These are phyloP conservation scores for Chlorella sp. DNA, from an alignment of 139 green algal species.

Conservation along the genomic window DNA sequence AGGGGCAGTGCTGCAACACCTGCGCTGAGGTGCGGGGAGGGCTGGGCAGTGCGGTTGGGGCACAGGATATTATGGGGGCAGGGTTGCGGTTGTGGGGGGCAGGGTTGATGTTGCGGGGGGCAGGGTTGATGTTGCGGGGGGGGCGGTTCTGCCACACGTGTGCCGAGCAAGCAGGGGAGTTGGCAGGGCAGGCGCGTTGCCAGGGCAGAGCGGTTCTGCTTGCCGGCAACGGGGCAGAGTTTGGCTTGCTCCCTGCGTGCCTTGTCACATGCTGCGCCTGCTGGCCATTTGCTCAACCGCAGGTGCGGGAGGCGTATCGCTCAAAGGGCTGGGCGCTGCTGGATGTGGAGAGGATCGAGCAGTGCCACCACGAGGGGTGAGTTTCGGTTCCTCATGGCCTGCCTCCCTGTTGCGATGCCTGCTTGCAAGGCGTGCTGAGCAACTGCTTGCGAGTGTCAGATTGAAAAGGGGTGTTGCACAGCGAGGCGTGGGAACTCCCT, in stretches of 20 bases:
- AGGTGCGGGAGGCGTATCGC: constrained; percentile 83
- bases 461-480: too few relatives aligned
- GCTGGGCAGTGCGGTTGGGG: not conserved
- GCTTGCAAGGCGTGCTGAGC: not conserved
- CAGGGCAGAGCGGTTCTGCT: too few relatives aligned
- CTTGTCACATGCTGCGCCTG: too few relatives aligned
- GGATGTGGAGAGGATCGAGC: constrained; percentile 69
- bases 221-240: too few relatives aligned
- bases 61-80: not conserved
- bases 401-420: not conserved
- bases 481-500: too few relatives aligned
- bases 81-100: too few relatives aligned
- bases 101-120: not conserved
- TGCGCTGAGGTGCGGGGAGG: constrained; percentile 87
- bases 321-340: constrained; percentile 79
- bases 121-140: too few relatives aligned
- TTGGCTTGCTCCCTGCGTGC: too few relatives aligned
- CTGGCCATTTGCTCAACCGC: not conserved
- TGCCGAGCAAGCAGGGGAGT: too few relatives aligned
- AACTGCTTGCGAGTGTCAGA: too few relatives aligned
- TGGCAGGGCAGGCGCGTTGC: too few relatives aligned
- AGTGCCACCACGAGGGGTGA: constrained; percentile 84
- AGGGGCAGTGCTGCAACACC: constrained; percentile 91
- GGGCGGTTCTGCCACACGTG: too few relatives aligned
- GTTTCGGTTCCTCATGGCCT: not conserved